Evolutionary conservation across 306 rosid species (phyloP).

Genomic region (Ormosia emarginata): DNA sequence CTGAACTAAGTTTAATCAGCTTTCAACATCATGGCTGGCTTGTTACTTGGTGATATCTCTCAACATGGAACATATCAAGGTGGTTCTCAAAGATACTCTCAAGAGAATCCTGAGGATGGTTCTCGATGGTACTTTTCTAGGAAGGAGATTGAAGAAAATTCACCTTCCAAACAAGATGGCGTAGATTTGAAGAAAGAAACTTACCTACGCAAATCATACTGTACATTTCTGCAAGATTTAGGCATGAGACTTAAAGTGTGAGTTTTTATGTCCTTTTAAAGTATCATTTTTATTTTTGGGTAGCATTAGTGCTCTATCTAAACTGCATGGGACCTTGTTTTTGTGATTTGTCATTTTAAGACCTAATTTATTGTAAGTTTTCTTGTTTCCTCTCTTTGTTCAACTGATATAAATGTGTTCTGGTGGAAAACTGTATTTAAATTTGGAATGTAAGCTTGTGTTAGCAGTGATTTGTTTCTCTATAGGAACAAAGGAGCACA

Average conservation of each 20-base stretch:
- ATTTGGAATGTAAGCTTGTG: not conserved
- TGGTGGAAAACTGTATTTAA: not conserved
- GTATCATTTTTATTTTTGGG: not conserved
- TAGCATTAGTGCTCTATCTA: constrained; percentile 2
- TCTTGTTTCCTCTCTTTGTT: not conserved
- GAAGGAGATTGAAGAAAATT: constrained; percentile 85
- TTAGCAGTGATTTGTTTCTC: not conserved
- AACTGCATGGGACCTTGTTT: not conserved
- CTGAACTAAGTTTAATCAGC: constrained; percentile 11
- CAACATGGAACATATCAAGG: constrained; percentile 42
- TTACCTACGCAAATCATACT: constrained; percentile 88
- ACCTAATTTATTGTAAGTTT: not conserved
- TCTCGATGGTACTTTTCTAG: constrained; percentile 84
- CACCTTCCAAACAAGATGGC: constrained; percentile 87
- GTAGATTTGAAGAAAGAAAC: constrained; percentile 91
- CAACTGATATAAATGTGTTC: not conserved
- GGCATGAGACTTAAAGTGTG: constrained; percentile 98
- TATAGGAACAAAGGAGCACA: not conserved
- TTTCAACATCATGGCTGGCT: constrained; percentile 39
- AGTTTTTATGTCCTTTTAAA: constrained; percentile 32
- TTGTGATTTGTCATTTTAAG: not conserved
- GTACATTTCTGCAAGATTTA: constrained; percentile 89
- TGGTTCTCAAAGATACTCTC: constrained; percentile 36
- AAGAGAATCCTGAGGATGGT: constrained; percentile 42
- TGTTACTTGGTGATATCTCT: constrained; percentile 39